Conservation (phyloP, 2,329 filamentous ascomycete genomes). For the Xylaria sp. region DNA sequence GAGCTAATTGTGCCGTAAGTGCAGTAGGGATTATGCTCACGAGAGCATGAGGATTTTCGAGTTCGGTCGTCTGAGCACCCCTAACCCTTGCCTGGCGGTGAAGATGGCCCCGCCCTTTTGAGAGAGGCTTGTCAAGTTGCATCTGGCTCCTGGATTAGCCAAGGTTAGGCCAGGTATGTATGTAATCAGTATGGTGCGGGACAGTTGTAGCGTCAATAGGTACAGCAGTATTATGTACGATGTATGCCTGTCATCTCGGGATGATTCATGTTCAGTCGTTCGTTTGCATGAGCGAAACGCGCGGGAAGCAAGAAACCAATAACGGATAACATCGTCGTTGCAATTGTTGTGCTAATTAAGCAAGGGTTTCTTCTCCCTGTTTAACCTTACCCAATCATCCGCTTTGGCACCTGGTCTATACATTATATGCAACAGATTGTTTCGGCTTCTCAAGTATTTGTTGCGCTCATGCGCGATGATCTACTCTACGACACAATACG, state of each 20-base stretch:
- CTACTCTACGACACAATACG: not conserved
- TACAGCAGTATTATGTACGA: conserved; percentile 25
- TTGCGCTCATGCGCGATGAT: not conserved
- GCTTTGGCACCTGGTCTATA: not conserved
- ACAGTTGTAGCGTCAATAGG: conserved; percentile 4
- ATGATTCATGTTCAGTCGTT: conserved; percentile 16
- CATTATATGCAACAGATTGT: not conserved
- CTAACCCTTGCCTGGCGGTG: conserved; percentile 37
- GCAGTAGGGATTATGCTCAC: conserved; percentile 25
- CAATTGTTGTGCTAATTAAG: conserved; percentile 9
- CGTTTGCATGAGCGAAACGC: conserved; percentile 31
- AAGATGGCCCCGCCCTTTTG: conserved; percentile 24
- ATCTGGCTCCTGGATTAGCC: conserved; percentile 26
- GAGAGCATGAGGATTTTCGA: conserved; percentile 30
- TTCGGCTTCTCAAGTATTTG: not conserved
- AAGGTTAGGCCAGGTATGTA: conserved; percentile 16
- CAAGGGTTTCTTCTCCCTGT: conserved; percentile 2
- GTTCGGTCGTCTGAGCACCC: conserved; percentile 30
- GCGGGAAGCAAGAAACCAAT: conserved; percentile 23
- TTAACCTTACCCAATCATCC: not conserved
- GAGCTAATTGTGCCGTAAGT: not conserved
- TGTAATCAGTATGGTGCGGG: conserved; percentile 11
- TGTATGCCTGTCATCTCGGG: conserved; percentile 32
- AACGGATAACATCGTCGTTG: not conserved
- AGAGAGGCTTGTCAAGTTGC: conserved; percentile 29